These are phyloP conservation scores for Herpotrichia juniperi DNA, from an alignment of 2,329 filamentous ascomycete species.

Conservation along the genomic window DNA sequence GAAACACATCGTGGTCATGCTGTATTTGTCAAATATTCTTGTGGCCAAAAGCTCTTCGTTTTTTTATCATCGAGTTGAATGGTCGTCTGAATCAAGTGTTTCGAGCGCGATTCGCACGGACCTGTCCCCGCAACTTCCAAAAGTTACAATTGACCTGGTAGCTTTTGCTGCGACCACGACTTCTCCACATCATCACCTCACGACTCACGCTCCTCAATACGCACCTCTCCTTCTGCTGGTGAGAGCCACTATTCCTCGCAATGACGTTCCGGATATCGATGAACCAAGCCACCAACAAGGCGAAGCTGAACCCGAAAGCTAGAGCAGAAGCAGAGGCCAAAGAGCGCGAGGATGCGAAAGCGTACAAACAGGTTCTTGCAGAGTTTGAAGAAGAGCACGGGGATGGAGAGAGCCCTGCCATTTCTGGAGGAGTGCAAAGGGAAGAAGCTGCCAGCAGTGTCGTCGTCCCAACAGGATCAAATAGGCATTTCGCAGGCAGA, in stretches of 20 bases:
- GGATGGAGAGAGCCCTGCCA: conserved; percentile 11
- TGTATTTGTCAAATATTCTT: no score
- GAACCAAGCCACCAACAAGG: conserved; percentile 18
- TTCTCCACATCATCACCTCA: not conserved
- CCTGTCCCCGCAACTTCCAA: not conserved
- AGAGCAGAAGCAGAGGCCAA: conserved; percentile 40
- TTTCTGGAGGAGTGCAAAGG: not conserved
- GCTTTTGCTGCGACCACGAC: not conserved
- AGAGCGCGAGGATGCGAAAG: conserved; percentile 37
- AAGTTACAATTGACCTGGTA: no score
- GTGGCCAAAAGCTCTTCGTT: no score
- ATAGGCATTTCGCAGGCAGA: conserved; percentile 37
- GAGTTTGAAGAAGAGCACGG: conserved; percentile 39
- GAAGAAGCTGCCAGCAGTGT: not conserved
- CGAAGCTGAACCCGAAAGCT: conserved; percentile 30
- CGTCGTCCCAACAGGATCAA: conserved; percentile 9
- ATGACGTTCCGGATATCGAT: conserved; percentile 42
- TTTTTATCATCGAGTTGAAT: no score
- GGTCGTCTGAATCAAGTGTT: no score
- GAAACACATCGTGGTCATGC: no score
- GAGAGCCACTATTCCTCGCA: not conserved
- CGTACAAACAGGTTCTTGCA: conserved; percentile 37
- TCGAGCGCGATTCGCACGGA: not conserved
- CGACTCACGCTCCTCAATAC: not conserved
- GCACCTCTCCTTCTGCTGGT: no score